These are phyloP conservation scores for Thamnidium elegans DNA, from an alignment of 192 early-diverging fungal species.

Conservation along the genomic window DNA sequence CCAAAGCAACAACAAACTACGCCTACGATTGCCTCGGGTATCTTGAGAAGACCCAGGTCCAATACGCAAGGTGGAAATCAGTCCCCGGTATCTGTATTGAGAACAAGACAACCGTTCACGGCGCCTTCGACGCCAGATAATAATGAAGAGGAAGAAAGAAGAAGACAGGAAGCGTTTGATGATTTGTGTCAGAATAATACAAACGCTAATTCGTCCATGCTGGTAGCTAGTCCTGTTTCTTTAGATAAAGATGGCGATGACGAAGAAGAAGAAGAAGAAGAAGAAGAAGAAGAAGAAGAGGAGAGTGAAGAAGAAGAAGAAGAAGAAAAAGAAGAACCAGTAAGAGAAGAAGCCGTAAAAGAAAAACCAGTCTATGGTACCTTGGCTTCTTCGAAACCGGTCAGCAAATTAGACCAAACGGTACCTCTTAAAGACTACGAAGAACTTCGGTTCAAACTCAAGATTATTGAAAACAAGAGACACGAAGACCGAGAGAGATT, in stretches of 20 bases:
- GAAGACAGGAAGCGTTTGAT: conserved; percentile 34
- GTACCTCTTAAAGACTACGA: conserved; percentile 73
- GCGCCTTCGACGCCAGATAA: conserved; percentile 10
- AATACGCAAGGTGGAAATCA: conserved; percentile 8
- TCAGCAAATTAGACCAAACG: conserved; percentile 28
- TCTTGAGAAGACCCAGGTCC: conserved; percentile 11
- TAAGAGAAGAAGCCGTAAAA: background rate
- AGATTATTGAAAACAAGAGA: conserved; percentile 77
- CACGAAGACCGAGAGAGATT: conserved; percentile 73
- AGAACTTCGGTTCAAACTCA: conserved; percentile 73
- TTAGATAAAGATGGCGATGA: conserved; percentile 20
- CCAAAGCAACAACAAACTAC: conserved; percentile 12
- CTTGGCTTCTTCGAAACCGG: background rate
- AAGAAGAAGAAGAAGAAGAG: conserved; percentile 36
- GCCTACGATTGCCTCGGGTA: background rate
- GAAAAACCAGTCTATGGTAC: conserved; percentile 11
- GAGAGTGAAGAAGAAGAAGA: conserved; percentile 23
- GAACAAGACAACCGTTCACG: conserved; percentile 2
- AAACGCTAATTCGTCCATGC: conserved; percentile 15
- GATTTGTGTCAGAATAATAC: conserved; percentile 29
- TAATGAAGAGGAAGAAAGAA: conserved; percentile 21
- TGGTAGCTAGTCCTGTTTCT: conserved; percentile 12
- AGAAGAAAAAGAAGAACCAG: background rate
- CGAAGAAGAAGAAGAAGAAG: conserved; percentile 26
- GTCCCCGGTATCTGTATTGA: conserved; percentile 2